Evolutionary conservation across 345 rosid genomes (phyloP).

Genomic region (Limnanthes douglasii): DNA sequence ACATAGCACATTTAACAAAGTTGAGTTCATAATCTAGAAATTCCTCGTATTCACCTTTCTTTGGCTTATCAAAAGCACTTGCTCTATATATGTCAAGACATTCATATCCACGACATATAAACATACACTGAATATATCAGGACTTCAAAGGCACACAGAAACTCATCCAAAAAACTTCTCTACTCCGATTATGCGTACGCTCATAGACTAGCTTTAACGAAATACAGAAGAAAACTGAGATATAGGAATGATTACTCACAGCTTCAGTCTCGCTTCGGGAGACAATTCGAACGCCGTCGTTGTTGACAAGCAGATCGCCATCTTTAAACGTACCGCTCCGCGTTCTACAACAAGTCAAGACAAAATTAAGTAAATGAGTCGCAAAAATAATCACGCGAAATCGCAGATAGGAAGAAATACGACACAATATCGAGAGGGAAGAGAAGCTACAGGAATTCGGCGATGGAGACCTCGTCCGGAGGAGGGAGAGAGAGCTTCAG

Average conservation of each 20-base stretch:
- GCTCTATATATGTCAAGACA: too few species aligned
- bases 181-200: too few species aligned
- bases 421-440: constrained; percentile 19
- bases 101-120: too few species aligned
- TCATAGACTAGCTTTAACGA: neutral
- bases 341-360: constrained; percentile 28
- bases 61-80: too few species aligned
- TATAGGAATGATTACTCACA: constrained; percentile 20
- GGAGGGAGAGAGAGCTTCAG: constrained; percentile 55
- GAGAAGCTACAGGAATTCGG: constrained; percentile 60
- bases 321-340: constrained; percentile 79
- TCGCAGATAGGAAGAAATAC: neutral
- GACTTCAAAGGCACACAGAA: too few species aligned
- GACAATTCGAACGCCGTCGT: constrained; percentile 71
- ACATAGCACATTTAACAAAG: neutral
- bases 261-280: constrained; percentile 32
- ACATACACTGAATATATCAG: too few species aligned
- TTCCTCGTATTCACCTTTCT: too few species aligned
- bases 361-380: neutral
- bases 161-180: too few species aligned
- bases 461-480: constrained; percentile 31
- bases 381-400: neutral
- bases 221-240: constrained; percentile 3
- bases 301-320: constrained; percentile 88
- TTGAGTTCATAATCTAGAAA: too few species aligned